phyloP scores from a whole-genome alignment of 768 basidiomycete genomes.

The Termitomyces sp. region DNA sequence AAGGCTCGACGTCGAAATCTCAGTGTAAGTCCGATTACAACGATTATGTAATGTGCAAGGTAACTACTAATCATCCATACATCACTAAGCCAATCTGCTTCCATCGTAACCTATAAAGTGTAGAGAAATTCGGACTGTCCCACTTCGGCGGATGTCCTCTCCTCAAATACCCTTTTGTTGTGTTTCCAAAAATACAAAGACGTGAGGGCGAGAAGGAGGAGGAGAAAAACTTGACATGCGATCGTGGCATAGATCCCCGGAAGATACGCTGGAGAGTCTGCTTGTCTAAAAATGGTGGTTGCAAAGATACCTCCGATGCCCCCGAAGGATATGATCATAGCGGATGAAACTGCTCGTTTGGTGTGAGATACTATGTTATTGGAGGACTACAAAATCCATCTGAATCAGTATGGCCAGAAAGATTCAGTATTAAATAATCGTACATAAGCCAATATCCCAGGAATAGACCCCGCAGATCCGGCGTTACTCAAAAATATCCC shows the following conservation, averaged over 20 bases:
- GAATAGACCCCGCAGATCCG: constrained; percentile 39
- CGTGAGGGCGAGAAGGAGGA: constrained; percentile 32
- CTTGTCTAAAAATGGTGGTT: constrained; percentile 40
- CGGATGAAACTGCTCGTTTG: constrained; percentile 43
- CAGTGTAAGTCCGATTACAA: not conserved
- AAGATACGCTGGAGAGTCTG: constrained; percentile 37
- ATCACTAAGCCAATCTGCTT: not conserved
- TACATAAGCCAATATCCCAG: constrained; percentile 46
- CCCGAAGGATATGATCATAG: constrained; percentile 39
- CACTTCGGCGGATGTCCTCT: constrained; percentile 20
- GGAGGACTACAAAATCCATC: constrained; percentile 27
- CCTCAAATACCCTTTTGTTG: constrained; percentile 25
- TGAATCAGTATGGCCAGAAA: not conserved
- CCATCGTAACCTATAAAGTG: constrained; percentile 23
- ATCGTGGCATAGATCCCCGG: constrained; percentile 44
- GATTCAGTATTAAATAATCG: constrained; percentile 12
- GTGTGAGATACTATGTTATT: constrained; percentile 46
- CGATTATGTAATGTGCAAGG: not conserved
- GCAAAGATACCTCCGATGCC: constrained; percentile 45
- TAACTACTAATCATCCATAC: too few relatives aligned
- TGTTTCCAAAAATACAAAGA: constrained; percentile 30
- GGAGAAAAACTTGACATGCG: constrained; percentile 34
- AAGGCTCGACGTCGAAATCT: not conserved
- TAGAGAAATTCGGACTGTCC: constrained; percentile 34
- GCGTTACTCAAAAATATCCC: constrained; percentile 41